A percentile compares a stretch with the other conserved stretches of the same genome.
These are phyloP conservation scores for Mortierella sp. DNA, from an alignment of 371 early-diverging fungal species.

Conservation along the genomic window DNA sequence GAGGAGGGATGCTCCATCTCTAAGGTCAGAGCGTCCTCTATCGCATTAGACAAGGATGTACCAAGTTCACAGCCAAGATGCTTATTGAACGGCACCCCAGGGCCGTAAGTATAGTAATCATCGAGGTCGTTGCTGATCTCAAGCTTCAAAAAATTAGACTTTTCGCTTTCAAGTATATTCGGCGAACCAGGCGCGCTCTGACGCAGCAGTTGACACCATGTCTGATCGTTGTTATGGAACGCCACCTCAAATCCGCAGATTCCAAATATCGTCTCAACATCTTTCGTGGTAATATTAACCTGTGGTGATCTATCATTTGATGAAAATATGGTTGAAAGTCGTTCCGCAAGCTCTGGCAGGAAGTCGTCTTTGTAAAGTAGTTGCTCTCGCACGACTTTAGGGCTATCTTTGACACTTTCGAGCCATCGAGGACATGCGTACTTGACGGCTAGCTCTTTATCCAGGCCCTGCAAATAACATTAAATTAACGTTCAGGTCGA, in stretches of 20 bases:
- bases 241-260: slow-evolving; percentile 44
- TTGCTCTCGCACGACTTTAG: slow-evolving; percentile 10
- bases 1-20: neutral
- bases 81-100: slow-evolving; percentile 45
- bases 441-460: slow-evolving; percentile 48
- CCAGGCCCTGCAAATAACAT: slow-evolving; percentile 24
- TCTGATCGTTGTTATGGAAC: slow-evolving; percentile 30
- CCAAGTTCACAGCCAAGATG: slow-evolving; percentile 40
- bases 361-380: slow-evolving; percentile 9
- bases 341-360: slow-evolving; percentile 23
- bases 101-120: slow-evolving; percentile 43
- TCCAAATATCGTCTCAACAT: slow-evolving; percentile 27
- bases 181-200: neutral
- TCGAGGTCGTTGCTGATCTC: slow-evolving; percentile 38
- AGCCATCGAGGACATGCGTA: slow-evolving; percentile 49
- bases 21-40: slow-evolving; percentile 20
- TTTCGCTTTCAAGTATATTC: neutral
- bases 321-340: slow-evolving; percentile 2
- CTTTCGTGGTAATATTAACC: slow-evolving; percentile 35
- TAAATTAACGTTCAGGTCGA: too few relatives aligned
- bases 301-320: neutral
- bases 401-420: slow-evolving; percentile 18
- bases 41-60: slow-evolving; percentile 17
- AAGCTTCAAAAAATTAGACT: slow-evolving; percentile 15
- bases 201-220: slow-evolving; percentile 40